Conservation (phyloP, 1,284 basidiomycete species). For the Peniophora sp. region DNA sequence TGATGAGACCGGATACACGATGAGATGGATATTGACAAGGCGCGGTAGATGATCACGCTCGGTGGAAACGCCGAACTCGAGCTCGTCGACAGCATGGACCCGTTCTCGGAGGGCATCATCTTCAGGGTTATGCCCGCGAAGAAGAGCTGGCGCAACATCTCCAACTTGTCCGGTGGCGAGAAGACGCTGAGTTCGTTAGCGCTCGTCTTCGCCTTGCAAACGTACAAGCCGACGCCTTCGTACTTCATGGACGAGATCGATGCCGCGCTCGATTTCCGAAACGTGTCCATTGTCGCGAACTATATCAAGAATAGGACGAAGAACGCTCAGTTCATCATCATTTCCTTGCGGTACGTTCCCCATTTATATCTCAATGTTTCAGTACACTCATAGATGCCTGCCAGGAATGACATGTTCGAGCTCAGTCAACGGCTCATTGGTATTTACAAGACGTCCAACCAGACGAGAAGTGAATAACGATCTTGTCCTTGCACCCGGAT, state of each 20-base stretch:
- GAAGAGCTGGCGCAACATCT: constrained; percentile 99
- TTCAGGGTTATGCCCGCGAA: constrained; percentile 99
- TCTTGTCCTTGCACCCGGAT: too few relatives aligned
- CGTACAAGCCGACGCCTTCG: constrained; percentile 92
- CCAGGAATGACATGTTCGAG: constrained; percentile 93
- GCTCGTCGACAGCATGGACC: constrained; percentile 96
- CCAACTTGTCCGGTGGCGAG: constrained; percentile 95
- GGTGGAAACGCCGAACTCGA: constrained; percentile 98
- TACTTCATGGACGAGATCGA: constrained; percentile 99
- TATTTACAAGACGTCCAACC: constrained; percentile 95
- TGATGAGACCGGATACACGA: too few relatives aligned
- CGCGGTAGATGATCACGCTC: constrained; percentile 88
- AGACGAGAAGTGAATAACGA: constrained; percentile 59
- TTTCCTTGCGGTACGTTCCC: constrained; percentile 79
- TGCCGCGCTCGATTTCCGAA: constrained; percentile 94
- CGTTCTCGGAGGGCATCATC: constrained; percentile 96
- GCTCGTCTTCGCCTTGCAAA: constrained; percentile 92
- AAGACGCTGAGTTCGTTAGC: constrained; percentile 97
- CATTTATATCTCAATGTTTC: too few relatives aligned
- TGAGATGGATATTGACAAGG: not conserved
- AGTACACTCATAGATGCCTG: not conserved
- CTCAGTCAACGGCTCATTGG: constrained; percentile 91
- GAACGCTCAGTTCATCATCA: constrained; percentile 94
- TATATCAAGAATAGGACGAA: constrained; percentile 93
- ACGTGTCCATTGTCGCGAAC: constrained; percentile 97